Evolutionary conservation across 768 basidiomycete species (phyloP), one percentile per base, ranked within the genome.

Genomic region (Naganishia friedmannii): DNA sequence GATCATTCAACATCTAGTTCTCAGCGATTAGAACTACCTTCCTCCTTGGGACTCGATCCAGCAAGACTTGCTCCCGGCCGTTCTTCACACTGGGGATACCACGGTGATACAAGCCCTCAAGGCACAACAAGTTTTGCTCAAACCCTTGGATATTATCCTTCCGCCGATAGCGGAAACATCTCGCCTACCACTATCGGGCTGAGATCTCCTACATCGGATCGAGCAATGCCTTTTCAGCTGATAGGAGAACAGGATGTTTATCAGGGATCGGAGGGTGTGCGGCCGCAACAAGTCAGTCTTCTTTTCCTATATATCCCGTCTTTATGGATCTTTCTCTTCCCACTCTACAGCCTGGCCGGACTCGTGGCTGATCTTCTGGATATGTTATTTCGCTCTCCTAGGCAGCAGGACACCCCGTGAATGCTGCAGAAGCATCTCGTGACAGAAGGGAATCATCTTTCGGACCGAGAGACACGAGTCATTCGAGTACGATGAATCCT

Each of bases 101-200:
- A n/a, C n/a, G 13, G 21, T 12, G 48, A 51, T 3, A n/a, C 48
- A 26, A 51, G 45, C 17, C 45, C 48, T 26, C 19, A 51, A 51
- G 48, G 48, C 19, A 51, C 48, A n/a, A 51, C 48, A 12, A 51
- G n/a, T 23, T 51, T 51, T 51, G 48, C 48, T 51, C 48, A 51
- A 21, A 21, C 48, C 3, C n/a, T 51, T 51, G 48, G n/a, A 21
- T 51, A 51, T 51, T 13, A 51, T 21, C 48, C 48, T 51, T 51
- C n/a, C 12, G n/a, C n/a, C n/a, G 48, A 51, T 13, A 26, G 48
- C 3, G 48, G 48, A 21, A 51, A 21, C 48, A 26, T 51, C 48
- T 51, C 48, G 15, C 48, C 48, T 1, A 51, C 48, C 48, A 51
- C 17, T 3, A 13, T 51, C 21, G 21, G 8, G 15, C 13, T 7